These are phyloP conservation scores for Lyophyllum semitale DNA, from an alignment of 768 basidiomycete species.

Conservation along the genomic window DNA sequence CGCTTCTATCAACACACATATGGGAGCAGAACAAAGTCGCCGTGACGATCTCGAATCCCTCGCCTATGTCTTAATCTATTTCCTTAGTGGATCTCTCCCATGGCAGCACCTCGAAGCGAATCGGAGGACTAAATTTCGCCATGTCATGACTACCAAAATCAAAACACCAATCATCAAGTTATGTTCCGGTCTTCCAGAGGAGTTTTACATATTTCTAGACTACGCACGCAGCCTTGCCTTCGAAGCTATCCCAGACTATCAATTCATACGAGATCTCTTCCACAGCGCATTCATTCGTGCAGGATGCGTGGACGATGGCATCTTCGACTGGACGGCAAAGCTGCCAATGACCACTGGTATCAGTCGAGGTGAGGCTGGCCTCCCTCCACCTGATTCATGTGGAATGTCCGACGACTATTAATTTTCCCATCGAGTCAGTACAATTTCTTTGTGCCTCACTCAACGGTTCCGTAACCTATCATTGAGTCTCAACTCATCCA, in stretches of 20 bases:
- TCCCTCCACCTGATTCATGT: background rate
- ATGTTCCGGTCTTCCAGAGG: background rate
- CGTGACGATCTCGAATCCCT: slow-evolving; percentile 83
- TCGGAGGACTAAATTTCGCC: background rate
- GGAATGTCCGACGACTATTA: background rate
- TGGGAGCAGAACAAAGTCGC: slow-evolving; percentile 80
- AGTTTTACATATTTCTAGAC: background rate
- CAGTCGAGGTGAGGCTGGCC: background rate
- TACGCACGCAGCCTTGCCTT: background rate
- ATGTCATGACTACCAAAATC: slow-evolving; percentile 19
- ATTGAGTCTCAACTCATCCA: too few species aligned
- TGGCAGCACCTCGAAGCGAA: slow-evolving; percentile 38
- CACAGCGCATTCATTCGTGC: background rate
- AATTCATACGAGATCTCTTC: background rate
- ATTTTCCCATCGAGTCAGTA: too few species aligned
- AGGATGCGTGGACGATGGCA: background rate
- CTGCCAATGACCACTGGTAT: background rate
- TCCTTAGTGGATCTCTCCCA: slow-evolving; percentile 78
- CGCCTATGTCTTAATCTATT: slow-evolving; percentile 88
- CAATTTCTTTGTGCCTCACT: too few species aligned
- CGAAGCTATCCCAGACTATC: background rate
- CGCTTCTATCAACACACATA: slow-evolving; percentile 1
- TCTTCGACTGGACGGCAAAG: background rate
- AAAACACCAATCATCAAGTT: slow-evolving; percentile 39
- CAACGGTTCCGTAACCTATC: too few species aligned